Percentiles rank a stretch among this genome's conserved stretches.
Conservation (phyloP, 2,329 filamentous ascomycete genomes). For the Alternaria viburni region DNA sequence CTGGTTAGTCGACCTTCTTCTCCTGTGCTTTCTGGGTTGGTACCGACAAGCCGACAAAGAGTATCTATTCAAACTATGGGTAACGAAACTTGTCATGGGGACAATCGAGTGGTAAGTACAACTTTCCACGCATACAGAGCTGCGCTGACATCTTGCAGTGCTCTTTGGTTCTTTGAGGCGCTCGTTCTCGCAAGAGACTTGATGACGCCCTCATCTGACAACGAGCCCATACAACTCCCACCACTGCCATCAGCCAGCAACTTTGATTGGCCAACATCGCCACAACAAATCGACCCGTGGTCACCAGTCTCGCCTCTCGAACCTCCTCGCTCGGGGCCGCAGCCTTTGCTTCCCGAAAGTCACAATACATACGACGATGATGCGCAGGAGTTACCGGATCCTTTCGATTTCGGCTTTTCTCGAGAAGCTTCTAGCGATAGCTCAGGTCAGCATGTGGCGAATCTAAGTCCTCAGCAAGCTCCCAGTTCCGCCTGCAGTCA, state of each 20-base stretch:
- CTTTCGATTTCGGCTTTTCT: not conserved
- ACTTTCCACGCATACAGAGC: not conserved
- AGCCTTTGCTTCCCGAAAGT: not conserved
- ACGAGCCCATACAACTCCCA: not conserved
- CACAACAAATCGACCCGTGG: not conserved
- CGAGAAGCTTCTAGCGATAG: not conserved
- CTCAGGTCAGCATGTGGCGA: not conserved
- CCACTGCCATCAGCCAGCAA: not conserved
- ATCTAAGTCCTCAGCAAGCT: not conserved
- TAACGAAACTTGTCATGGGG: not conserved
- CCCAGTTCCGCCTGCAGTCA: not conserved
- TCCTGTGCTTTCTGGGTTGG: not conserved
- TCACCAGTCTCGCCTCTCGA: not conserved
- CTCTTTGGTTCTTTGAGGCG: not conserved
- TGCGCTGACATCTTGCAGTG: not conserved
- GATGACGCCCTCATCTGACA: not conserved
- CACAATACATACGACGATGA: not conserved
- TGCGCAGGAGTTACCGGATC: not conserved
- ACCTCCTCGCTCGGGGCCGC: not conserved
- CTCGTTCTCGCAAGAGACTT: not conserved
- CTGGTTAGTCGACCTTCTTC: not conserved
- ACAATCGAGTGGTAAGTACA: not conserved
- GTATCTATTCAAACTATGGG: not conserved
- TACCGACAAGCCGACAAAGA: not conserved
- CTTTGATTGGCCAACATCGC: not conserved